Percentiles rank a stretch among this genome's conserved stretches.
Conservation (phyloP, 2,329 filamentous ascomycete species). For the Raffaelea arxii region DNA sequence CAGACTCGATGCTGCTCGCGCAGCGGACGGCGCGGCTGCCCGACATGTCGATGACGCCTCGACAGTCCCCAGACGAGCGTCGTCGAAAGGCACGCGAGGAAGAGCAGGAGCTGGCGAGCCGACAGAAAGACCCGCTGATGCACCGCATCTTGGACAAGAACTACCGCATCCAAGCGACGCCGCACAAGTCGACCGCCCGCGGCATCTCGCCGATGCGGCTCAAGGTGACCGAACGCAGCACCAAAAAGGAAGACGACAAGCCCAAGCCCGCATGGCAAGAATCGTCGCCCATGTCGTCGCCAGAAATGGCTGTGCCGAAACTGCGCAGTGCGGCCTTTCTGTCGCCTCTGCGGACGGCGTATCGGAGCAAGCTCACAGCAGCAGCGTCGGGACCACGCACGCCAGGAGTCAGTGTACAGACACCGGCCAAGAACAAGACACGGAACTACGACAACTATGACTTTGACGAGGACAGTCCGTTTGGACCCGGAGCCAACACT, state of each 20-base stretch:
- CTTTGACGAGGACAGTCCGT: constrained; percentile 7
- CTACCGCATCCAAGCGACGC: constrained; percentile 88
- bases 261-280: constrained; percentile 34
- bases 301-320: constrained; percentile 71
- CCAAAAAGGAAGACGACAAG: constrained; percentile 10
- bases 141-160: constrained; percentile 93
- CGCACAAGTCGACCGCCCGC: constrained; percentile 46
- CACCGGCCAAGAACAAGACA: constrained; percentile 48
- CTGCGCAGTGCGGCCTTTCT: constrained; percentile 79
- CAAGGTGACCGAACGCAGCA: constrained; percentile 21
- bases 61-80: constrained; percentile 42
- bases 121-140: constrained; percentile 64
- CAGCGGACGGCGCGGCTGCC: constrained; percentile 46
- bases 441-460: constrained; percentile 36
- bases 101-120: constrained; percentile 15
- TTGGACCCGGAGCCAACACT: constrained; percentile 1
- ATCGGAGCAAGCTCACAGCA: constrained; percentile 30
- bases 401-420: constrained; percentile 79
- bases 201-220: constrained; percentile 37
- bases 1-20: constrained; percentile 36
- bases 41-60: constrained; percentile 54
- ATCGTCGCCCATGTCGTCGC: constrained; percentile 56
- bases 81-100: constrained; percentile 26
- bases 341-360: constrained; percentile 49
- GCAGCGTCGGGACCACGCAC: constrained; percentile 49